A percentile compares a stretch with the other conserved stretches of the same genome.
Conservation (phyloP, 345 rosid species). For the Raphanus sativus region DNA sequence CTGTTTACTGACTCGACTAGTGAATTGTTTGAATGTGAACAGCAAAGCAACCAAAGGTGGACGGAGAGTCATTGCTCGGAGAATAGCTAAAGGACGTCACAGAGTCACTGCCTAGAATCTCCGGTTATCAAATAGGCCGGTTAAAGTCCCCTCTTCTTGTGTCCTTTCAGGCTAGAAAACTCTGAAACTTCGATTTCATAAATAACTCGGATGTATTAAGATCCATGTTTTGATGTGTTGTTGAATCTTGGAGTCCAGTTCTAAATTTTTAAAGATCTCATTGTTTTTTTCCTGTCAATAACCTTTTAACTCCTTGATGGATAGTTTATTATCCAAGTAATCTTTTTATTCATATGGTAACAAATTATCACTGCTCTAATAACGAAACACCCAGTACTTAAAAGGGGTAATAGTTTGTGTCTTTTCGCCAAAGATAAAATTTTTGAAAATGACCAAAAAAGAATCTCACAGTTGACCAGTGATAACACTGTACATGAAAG, state of each 20-base stretch:
- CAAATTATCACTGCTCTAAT: background rate
- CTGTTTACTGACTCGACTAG: slow-evolving; percentile 13
- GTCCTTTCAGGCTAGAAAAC: slow-evolving; percentile 9
- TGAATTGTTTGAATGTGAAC: slow-evolving; percentile 40
- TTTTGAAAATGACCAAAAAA: slow-evolving; percentile 1
- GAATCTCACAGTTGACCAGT: slow-evolving; percentile 38
- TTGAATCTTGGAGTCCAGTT: slow-evolving; percentile 15
- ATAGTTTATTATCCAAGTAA: background rate
- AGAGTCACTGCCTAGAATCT: slow-evolving; percentile 75
- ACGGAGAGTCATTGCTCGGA: slow-evolving; percentile 89
- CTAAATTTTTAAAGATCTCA: background rate
- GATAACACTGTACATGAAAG: slow-evolving; percentile 22
- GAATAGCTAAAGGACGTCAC: slow-evolving; percentile 90
- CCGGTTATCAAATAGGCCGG: background rate
- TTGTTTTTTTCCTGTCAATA: background rate
- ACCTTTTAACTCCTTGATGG: background rate
- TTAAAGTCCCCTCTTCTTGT: background rate
- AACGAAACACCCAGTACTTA: background rate
- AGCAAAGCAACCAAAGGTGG: slow-evolving; percentile 99
- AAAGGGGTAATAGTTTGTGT: background rate
- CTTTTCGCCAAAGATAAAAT: background rate
- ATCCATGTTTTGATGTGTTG: slow-evolving; percentile 26
- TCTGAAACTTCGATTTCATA: slow-evolving; percentile 13
- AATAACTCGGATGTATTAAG: slow-evolving; percentile 10
- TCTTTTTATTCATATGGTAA: background rate